Evolutionary conservation across 495 filamentous ascomycete genomes (phyloP), one percentile per base, ranked within the genome.

Genomic region (Annulohypoxylon moriforme): DNA sequence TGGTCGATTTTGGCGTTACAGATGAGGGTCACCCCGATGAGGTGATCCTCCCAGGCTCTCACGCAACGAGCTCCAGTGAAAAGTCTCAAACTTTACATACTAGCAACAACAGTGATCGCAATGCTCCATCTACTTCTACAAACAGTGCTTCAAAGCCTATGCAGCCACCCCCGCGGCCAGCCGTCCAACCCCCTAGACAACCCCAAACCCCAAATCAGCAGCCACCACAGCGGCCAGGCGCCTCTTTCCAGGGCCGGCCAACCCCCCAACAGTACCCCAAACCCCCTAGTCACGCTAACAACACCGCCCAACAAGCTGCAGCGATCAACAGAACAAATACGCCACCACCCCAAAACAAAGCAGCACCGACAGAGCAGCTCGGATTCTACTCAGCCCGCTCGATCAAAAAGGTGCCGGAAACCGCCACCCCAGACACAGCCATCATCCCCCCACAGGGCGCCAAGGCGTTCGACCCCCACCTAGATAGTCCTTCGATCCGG

Each of bases 401-500:
- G 62, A 90, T 91, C 9, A 80, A 76, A 16, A 68, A 79, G 18
- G 33, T 82, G 2, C 75, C 81, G 0, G 81, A 81, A 47, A 77
- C 76, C 13, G 68, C 75, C 1, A 57, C 80, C 13, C 67, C 53
- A 36, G 74, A 75, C 16, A 22, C 61, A 16, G 67, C 77, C 16
- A 75, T 80, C 4, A 83, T 88, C 11, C 61, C 72, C 7, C 79
- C 79, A 8, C 77, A 82, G 36, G 78, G 72, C 14, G 85, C 85
- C 7, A 86, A 87, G 4, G 82, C 83, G 53, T 98, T 97, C 79
- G 92, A 98, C 75, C 93, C 93, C 2, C 88, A 90, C 61, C 85
- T 89, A 4, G 93, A 97, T 70, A 94, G 91, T 67, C 93, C 94
- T 0, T 94, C 93, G 0, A 95, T 97, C 65, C 90, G 92, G 31